Evolutionary conservation across 2,329 filamentous ascomycete species (phyloP), one percentile per base, ranked within the genome.

Genomic region (Penicillium sp.): DNA sequence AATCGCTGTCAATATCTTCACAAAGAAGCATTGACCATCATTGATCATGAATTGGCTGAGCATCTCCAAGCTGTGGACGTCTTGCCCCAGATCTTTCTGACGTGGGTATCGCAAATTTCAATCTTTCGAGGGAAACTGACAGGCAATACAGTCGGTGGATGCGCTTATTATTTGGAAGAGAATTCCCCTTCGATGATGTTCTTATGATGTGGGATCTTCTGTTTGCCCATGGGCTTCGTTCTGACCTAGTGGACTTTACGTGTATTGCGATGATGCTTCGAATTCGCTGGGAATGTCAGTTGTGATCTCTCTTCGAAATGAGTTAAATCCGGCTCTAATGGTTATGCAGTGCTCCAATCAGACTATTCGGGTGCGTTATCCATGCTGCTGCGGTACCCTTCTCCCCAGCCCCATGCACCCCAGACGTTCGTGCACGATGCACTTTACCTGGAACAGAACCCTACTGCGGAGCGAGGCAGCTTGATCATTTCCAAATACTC

Each of bases 41-140:
- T 87, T 18, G 92, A 96, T 57, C 82, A 85, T n/a, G 83, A 88
- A 55, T 74, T 96, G 17, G 83, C 86, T 10, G 72, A 73, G 15
- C 89, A 96, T 61, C 73, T 98, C 12, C 81, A 80, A 41, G 76
- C 79, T 42, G 81, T 95, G 31, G 90, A 95, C 43, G 81, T 98
- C 44, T 68, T 95, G n/a, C 92, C 92, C 1, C 92, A 98, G 55
- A 90, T 98, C 34, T 98, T 96, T 57, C 69, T 96, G 15, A 93
- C 96, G 85, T 92, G 66, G 62, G 76, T 15, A 16, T 23, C 13
- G 15, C 11, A 14, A 30, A 25, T 8, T 11, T 6, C 12, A 7
- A 15, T 10, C 4, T n/a, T 15, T 14, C 22, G n/a, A 4, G 15
- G 5, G 5, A 7, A 16, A 20, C 44, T 56, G 28, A 51, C 32